Percentiles rank a stretch among this genome's conserved stretches.
Conservation (phyloP, 2,329 filamentous ascomycete species). For the Fusarium transvaalense region DNA sequence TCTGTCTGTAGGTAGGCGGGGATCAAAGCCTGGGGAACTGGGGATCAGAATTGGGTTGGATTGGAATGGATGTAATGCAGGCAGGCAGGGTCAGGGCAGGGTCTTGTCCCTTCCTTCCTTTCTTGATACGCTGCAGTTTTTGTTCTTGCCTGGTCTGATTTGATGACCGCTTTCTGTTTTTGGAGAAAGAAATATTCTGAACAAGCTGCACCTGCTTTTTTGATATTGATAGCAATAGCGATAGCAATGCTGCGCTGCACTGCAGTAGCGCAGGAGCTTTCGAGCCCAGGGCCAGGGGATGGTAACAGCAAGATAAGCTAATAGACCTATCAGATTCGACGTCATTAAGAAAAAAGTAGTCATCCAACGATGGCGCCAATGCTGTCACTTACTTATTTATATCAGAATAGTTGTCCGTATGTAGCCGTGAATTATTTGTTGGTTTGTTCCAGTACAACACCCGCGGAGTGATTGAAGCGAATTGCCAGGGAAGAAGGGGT, state of each 20-base stretch:
- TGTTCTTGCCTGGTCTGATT: conserved; percentile 30
- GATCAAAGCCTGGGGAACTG: conserved; percentile 43
- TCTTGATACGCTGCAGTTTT: conserved; percentile 25
- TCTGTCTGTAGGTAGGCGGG: conserved; percentile 35
- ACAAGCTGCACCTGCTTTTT: conserved; percentile 19
- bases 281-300: neutral
- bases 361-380: conserved; percentile 28
- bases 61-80: neutral
- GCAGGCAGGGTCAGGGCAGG: conserved; percentile 11
- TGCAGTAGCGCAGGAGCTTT: neutral
- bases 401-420: conserved; percentile 7
- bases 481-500: conserved; percentile 16
- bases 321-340: conserved; percentile 61
- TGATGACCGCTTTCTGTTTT: conserved; percentile 18
- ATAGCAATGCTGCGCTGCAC: conserved; percentile 5
- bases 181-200: conserved; percentile 28
- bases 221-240: conserved; percentile 9
- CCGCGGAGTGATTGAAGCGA: neutral
- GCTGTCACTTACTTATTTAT: conserved; percentile 14
- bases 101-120: conserved; percentile 7
- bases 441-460: conserved; percentile 12
- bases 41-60: conserved; percentile 41
- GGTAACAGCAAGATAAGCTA: conserved; percentile 65
- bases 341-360: conserved; percentile 60
- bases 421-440: conserved; percentile 5